Evolutionary conservation across 108 stramenopile genomes (phyloP), one percentile per base, ranked within the genome.

Genomic region (Nitzschia inconspicua): DNA sequence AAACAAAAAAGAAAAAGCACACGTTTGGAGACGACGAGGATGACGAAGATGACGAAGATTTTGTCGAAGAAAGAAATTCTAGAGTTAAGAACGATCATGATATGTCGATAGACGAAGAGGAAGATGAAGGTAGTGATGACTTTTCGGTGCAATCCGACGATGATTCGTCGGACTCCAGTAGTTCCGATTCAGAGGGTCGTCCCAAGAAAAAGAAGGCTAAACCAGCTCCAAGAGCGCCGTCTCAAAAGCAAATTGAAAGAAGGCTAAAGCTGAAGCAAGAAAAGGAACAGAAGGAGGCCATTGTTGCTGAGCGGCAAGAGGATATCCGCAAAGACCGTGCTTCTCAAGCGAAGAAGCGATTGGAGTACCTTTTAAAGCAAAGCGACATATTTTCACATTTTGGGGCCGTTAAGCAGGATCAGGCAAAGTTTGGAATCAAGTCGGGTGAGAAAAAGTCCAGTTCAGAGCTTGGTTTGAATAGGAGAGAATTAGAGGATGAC

Each of bases 341-440:
- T 14, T 65, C 56, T 4, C 91, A 91, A 57, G 93, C 95, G 3
- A 86, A 94, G 66, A 65, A 78, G 29, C 80, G 95, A n/a, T 75
- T 99, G 22, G 85, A 97, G 51, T 99, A 89, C 65, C 88, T 98
- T 20, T 66, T 97, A 60, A 84, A 93, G 57, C 97, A 99, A 73
- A 86, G 85, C 40, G 96, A 97, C 66, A 92, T 99, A 40, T 99
- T 99, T 73, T 76, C 89, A 44, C 96, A 97, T 55, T 99, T 99
- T 73, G 94, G 88, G 1, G 60, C 61, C 58, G 89, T 89, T 49
- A 81, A 84, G 46, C 73, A 83, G 52, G 90, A 88, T 53, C 67
- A 76, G 54, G 75, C 80, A 24, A 71, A 78, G 61, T 86, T 72
- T 60, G 75, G 72, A 29, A 72, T 52, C 13, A 66, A 60, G 14